These are phyloP conservation scores for Fusarium temperatum DNA, from an alignment of 2,329 filamentous ascomycete genomes.

Conservation along the genomic window DNA sequence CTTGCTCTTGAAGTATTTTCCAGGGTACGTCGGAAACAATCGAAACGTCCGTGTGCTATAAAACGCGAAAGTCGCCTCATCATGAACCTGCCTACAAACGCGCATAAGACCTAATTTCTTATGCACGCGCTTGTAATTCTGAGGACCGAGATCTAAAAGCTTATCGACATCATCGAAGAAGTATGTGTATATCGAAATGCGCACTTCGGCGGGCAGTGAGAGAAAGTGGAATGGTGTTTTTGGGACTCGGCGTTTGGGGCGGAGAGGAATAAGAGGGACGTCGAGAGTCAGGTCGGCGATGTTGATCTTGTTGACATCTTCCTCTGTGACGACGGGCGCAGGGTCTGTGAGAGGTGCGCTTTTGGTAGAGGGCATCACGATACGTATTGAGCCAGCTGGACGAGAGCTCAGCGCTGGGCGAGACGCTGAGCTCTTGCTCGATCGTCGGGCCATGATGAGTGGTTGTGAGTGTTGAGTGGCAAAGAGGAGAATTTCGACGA, in stretches of 20 bases:
- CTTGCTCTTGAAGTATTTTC: constrained; percentile 77
- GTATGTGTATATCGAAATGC: constrained; percentile 73
- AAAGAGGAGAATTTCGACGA: constrained; percentile 21
- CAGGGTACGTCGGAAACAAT: constrained; percentile 71
- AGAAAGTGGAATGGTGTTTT: constrained; percentile 70
- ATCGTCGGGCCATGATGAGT: constrained; percentile 36
- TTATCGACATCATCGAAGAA: constrained; percentile 64
- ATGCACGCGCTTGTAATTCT: constrained; percentile 70
- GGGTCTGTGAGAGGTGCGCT: constrained; percentile 32
- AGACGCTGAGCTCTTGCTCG: constrained; percentile 34
- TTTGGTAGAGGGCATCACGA: constrained; percentile 20
- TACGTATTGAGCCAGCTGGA: constrained; percentile 33
- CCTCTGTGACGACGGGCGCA: constrained; percentile 53
- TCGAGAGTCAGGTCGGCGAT: constrained; percentile 57
- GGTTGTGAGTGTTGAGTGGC: constrained; percentile 8
- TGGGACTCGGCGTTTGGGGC: constrained; percentile 45
- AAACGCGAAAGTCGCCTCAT: constrained; percentile 71
- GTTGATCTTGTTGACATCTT: constrained; percentile 52
- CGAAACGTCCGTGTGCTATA: constrained; percentile 71
- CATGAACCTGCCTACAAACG: constrained; percentile 67
- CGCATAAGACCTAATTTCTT: constrained; percentile 68
- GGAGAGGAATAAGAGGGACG: constrained; percentile 46
- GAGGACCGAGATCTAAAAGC: constrained; percentile 72
- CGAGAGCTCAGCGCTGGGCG: constrained; percentile 11
- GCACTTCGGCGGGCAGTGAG: constrained; percentile 73